Base-by-base conservation (phyloP, 371 early-diverging fungal species). In the Cokeromyces recurvatus region DNA sequence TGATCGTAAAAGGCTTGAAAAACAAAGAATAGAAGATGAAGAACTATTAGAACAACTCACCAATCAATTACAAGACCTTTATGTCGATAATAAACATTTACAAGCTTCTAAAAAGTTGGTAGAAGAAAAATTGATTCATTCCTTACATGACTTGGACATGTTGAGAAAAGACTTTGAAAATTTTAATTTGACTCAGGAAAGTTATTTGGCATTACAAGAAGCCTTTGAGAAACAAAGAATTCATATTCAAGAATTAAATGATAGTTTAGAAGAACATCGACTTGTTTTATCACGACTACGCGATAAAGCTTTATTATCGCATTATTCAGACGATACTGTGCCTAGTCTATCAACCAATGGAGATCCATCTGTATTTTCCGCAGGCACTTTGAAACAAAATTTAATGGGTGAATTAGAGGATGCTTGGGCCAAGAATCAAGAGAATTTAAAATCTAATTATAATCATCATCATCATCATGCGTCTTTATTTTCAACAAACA, bases 261-360 rank as follows among this genome's bases (percentile, higher is more conserved):
- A 59, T n/a, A 54, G 53, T 21, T 29, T 71, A 16, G 71, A 71
- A 44, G 71, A 71, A 15, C 68, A 68, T 41, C 55, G 66, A 6
- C 24, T 48, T 2, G 31, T 62, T 5, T 20, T 62, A 9, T 41
- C 55, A 17, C 32, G 46, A 22, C 17, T 59, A 9, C 43, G 51
- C 0, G 59, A 57, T 17, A 53, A 46, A 25, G 62, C 46, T 6
- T 23, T 55, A 11, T 55, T 48, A 47, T n/a, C n/a, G n/a, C n/a
- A n/a, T n/a, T n/a, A n/a, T n/a, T n/a, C n/a, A n/a, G n/a, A n/a
- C n/a, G 38, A 43, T 8, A 37, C 50, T 0, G 21, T 35, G 10
- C 49, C 22, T 34, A 43, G 41, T 15, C 41, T 32, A 17, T 12
- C 44, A 38, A 24, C 51, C 3, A 53, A 35, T n/a, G 38, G 44